phyloP scores from a whole-genome alignment of 805 yeast genomes.

The Saccharomycopsis fibuligera region DNA sequence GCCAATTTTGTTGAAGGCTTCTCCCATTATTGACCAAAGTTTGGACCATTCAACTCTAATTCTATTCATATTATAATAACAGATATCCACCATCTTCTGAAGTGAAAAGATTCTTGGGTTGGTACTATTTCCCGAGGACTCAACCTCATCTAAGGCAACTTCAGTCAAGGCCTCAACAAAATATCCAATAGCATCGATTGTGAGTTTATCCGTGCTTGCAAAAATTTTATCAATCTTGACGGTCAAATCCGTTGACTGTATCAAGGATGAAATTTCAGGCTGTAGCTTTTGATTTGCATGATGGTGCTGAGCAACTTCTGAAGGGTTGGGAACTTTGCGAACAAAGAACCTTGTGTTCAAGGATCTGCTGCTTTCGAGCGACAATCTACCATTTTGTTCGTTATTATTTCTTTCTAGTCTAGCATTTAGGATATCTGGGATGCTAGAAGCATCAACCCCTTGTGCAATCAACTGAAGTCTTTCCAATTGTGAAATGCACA shows the following conservation, averaged over 20 bases:
- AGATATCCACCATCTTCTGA: slow-evolving; percentile 94
- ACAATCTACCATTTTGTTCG: slow-evolving; percentile 32
- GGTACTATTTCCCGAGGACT: slow-evolving; percentile 71
- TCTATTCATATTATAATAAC: slow-evolving; percentile 95
- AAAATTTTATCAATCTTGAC: slow-evolving; percentile 84
- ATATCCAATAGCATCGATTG: slow-evolving; percentile 78
- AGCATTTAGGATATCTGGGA: slow-evolving; percentile 61
- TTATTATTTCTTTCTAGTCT: slow-evolving; percentile 65
- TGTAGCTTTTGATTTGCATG: slow-evolving; percentile 66
- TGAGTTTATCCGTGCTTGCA: slow-evolving; percentile 69
- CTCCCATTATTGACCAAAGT: slow-evolving; percentile 91
- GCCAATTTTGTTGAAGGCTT: slow-evolving; percentile 78
- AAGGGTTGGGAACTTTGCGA: slow-evolving; percentile 36
- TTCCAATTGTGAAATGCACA: slow-evolving; percentile 85
- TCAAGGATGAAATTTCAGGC: slow-evolving; percentile 47
- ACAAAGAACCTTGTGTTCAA: slow-evolving; percentile 38
- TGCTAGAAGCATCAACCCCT: slow-evolving; percentile 75
- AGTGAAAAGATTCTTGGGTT: slow-evolving; percentile 89
- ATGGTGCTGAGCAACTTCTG: slow-evolving; percentile 64
- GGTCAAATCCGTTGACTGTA: slow-evolving; percentile 62
- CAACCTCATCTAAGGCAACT: slow-evolving; percentile 87
- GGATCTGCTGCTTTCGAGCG: slow-evolving; percentile 48
- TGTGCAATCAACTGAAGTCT: slow-evolving; percentile 81
- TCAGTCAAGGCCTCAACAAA: slow-evolving; percentile 83
- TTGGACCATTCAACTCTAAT: slow-evolving; percentile 96